phyloP scores from a whole-genome alignment of 1,284 basidiomycete species.

The Austroboletus novae-zelandiae region DNA sequence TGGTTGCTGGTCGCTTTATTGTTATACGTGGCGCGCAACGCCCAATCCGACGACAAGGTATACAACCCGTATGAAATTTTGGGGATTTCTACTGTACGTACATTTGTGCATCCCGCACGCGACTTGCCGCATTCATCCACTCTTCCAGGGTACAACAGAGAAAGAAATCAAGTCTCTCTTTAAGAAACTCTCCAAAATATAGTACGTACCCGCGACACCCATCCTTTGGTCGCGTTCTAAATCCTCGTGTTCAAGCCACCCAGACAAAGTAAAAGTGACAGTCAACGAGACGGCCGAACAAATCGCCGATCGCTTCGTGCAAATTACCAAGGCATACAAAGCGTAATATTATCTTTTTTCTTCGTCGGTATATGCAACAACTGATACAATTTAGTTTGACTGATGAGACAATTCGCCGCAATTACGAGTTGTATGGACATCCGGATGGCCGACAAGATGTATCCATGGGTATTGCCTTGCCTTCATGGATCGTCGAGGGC shows the following conservation, averaged over 20 bases:
- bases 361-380: neutral
- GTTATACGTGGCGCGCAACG: constrained; percentile 40
- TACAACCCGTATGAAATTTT: constrained; percentile 97
- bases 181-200: constrained; percentile 89
- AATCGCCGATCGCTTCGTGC: constrained; percentile 88
- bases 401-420: constrained; percentile 90
- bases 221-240: constrained; percentile 1
- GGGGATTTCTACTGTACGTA: constrained; percentile 66
- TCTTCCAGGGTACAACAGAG: constrained; percentile 60
- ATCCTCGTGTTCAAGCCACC: constrained; percentile 62
- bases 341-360: constrained; percentile 48
- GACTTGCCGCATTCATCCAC: neutral
- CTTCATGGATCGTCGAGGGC: constrained; percentile 91
- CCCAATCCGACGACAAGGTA: constrained; percentile 58
- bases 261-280: constrained; percentile 90
- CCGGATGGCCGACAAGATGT: constrained; percentile 96
- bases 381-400: constrained; percentile 60
- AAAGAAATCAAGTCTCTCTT: constrained; percentile 97
- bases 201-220: constrained; percentile 50
- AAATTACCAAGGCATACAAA: constrained; percentile 98
- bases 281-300: constrained; percentile 87
- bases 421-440: constrained; percentile 90
- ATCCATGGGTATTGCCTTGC: constrained; percentile 94
- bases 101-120: neutral
- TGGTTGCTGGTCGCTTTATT: constrained; percentile 78